Evolutionary conservation across 2,329 filamentous ascomycete genomes (phyloP).

Genomic region (Pseudogymnoascus sp.): DNA sequence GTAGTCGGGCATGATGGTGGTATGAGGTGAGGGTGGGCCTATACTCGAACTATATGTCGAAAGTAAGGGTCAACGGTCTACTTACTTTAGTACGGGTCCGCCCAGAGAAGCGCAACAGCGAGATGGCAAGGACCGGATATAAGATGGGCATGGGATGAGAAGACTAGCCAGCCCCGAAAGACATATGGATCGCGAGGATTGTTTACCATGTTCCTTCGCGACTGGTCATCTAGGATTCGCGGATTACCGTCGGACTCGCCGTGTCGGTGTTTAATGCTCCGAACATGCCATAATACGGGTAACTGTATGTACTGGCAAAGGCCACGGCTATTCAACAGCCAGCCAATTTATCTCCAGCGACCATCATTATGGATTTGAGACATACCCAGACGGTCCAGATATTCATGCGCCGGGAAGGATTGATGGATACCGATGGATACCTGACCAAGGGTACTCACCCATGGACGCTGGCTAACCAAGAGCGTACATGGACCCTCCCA

Average conservation of each 20-base stretch:
- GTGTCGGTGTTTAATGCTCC: neutral
- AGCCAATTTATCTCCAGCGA: neutral
- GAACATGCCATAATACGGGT: neutral
- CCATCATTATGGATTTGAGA: neutral
- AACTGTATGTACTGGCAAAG: neutral
- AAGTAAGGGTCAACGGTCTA: neutral
- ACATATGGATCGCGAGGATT: neutral
- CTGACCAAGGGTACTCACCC: neutral
- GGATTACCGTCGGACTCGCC: neutral
- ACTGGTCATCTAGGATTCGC: neutral
- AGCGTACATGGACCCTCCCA: neutral
- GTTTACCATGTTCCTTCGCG: neutral
- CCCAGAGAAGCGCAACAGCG: neutral
- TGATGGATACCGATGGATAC: neutral
- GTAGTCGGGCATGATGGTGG: neutral
- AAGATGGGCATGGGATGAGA: neutral
- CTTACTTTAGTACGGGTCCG: neutral
- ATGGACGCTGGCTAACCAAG: neutral
- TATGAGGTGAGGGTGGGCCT: neutral
- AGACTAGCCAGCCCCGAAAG: neutral
- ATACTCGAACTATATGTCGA: neutral
- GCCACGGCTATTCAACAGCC: neutral
- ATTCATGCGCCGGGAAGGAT: neutral
- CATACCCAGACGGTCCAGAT: neutral
- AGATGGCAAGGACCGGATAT: neutral